Evolutionary conservation across 2,329 filamentous ascomycete genomes (phyloP).

Genomic region (Coniochaeta sp.): DNA sequence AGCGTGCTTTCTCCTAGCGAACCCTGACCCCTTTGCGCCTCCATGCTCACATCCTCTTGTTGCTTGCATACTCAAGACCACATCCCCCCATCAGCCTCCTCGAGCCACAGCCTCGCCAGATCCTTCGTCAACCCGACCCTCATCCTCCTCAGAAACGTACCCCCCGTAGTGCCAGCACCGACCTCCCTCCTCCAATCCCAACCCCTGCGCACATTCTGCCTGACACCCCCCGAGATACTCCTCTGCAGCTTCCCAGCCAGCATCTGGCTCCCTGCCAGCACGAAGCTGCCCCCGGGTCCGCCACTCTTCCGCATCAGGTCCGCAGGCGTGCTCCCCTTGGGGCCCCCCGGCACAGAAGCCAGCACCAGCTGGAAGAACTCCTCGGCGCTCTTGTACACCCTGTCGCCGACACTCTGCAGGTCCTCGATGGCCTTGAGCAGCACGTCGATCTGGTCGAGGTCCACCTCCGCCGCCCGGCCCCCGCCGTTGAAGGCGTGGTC

Average conservation of each 20-base stretch:
- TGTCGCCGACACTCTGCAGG: slow-evolving; percentile 62
- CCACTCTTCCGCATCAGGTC: slow-evolving; percentile 53
- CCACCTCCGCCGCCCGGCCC: slow-evolving; percentile 43
- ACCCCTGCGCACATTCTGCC: slow-evolving; percentile 71
- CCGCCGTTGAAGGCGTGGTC: slow-evolving; percentile 10
- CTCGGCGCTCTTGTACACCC: slow-evolving; percentile 67
- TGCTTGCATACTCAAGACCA: slow-evolving; percentile 8
- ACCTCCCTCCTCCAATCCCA: slow-evolving; percentile 62
- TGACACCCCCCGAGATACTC: slow-evolving; percentile 46
- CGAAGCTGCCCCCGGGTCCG: slow-evolving; percentile 46
- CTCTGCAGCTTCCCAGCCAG: slow-evolving; percentile 55
- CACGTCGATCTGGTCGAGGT: slow-evolving; percentile 63
- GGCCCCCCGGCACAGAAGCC: slow-evolving; percentile 53
- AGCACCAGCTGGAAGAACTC: slow-evolving; percentile 73
- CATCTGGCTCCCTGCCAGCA: slow-evolving; percentile 68
- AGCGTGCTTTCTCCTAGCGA: not conserved
- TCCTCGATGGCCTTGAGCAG: slow-evolving; percentile 75
- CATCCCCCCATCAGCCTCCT: slow-evolving; percentile 46
- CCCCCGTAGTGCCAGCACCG: slow-evolving; percentile 48
- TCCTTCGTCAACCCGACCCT: slow-evolving; percentile 69
- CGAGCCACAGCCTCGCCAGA: slow-evolving; percentile 61
- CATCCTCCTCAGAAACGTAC: slow-evolving; percentile 65
- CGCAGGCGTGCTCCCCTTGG: slow-evolving; percentile 54
- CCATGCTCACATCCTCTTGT: not conserved
- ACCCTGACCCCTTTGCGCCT: not conserved